Conservation (phyloP, 1,284 basidiomycete species). For the Marasmius fiardii region DNA sequence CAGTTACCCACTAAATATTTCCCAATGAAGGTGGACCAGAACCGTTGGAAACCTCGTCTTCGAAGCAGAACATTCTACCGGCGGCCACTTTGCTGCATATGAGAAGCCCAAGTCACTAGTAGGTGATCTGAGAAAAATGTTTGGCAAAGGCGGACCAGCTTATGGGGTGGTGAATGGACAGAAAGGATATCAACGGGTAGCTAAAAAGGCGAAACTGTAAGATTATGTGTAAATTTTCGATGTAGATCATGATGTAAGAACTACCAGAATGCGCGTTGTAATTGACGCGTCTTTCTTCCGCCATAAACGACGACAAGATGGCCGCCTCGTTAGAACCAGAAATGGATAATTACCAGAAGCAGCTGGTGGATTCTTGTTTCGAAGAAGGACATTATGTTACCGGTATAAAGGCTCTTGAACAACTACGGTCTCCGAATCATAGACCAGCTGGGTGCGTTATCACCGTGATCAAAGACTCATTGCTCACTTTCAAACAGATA, state of each 20-base stretch:
- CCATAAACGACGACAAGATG: not conserved
- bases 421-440: conserved; percentile 51
- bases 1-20: not conserved
- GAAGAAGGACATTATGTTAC: conserved; percentile 72
- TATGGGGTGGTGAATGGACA: conserved; percentile 17
- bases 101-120: conserved; percentile 17
- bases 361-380: conserved; percentile 63
- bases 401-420: conserved; percentile 56
- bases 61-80: conserved; percentile 13
- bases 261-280: too few relatives aligned
- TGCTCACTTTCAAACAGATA: conserved; percentile 30
- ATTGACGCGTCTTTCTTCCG: not conserved
- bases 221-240: not conserved
- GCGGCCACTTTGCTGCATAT: conserved; percentile 22
- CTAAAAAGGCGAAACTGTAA: not conserved
- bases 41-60: conserved; percentile 16
- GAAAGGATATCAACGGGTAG: conserved; percentile 10
- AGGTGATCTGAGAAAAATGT: conserved; percentile 18
- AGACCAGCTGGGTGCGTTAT: conserved; percentile 50
- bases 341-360: conserved; percentile 52
- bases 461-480: conserved; percentile 5
- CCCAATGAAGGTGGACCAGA: conserved; percentile 7
- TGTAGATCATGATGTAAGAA: too few relatives aligned
- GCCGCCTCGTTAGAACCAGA: conserved; percentile 28
- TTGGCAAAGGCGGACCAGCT: conserved; percentile 18